A percentile compares a stretch with the other conserved stretches of the same genome.
These are phyloP conservation scores for Phytophthora constricta DNA, from an alignment of 352 stramenopile species.

Conservation along the genomic window DNA sequence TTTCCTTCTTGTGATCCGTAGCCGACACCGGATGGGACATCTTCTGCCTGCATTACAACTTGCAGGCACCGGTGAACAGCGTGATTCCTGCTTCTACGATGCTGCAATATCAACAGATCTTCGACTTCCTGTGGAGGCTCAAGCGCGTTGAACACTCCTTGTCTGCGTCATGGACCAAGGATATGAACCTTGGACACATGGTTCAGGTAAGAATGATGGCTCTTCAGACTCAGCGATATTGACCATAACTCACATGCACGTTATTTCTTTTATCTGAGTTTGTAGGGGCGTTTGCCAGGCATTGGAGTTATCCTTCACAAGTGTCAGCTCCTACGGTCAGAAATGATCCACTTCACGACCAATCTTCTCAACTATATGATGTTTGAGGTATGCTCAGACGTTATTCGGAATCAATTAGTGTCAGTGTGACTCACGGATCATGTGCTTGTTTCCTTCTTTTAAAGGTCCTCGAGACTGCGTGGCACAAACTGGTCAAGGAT, in stretches of 20 bases:
- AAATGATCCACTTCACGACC: conserved; percentile 98
- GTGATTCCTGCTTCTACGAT: conserved; percentile 89
- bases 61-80: conserved; percentile 86
- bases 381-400: conserved; percentile 88
- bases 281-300: conserved; percentile 64
- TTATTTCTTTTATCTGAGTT: conserved; percentile 29
- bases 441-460: conserved; percentile 9
- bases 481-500: conserved; percentile 92
- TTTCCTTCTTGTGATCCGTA: conserved; percentile 11
- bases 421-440: background rate
- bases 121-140: conserved; percentile 90
- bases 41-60: conserved; percentile 91
- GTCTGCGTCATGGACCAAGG: conserved; percentile 96
- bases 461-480: conserved; percentile 94
- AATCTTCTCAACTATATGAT: conserved; percentile 99
- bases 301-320: conserved; percentile 87
- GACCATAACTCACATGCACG: too few species aligned
- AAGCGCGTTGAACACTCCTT: conserved; percentile 94
- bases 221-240: too few species aligned
- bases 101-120: conserved; percentile 90
- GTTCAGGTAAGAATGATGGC: conserved; percentile 70
- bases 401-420: background rate
- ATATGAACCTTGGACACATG: conserved; percentile 96
- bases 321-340: conserved; percentile 94
- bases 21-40: conserved; percentile 96